Conservation (phyloP, 257 asterid species). For the Solanum appendiculatum region DNA sequence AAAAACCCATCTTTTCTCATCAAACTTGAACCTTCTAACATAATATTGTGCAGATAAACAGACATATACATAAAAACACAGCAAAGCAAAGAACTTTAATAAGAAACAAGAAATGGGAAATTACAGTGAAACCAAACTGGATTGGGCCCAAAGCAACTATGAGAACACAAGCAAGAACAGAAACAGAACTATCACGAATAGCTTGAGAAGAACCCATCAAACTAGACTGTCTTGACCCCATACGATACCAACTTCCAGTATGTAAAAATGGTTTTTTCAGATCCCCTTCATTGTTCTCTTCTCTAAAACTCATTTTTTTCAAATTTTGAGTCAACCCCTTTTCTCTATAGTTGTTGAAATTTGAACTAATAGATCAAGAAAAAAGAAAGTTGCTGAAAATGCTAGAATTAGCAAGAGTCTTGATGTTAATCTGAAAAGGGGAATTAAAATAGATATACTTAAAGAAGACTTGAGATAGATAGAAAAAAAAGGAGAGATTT, state of each 20-base stretch:
- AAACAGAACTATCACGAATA: constrained; percentile 69
- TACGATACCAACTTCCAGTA: constrained; percentile 90
- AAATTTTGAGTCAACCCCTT: not conserved
- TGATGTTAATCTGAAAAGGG: not conserved
- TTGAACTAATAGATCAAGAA: not conserved
- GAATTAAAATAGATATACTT: not conserved
- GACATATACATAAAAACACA: not conserved
- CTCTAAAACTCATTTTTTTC: constrained; percentile 71
- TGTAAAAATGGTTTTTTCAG: constrained; percentile 81
- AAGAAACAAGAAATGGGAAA: constrained; percentile 2
- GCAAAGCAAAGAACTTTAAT: not conserved
- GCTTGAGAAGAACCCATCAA: constrained; percentile 69
- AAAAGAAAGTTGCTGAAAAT: not conserved
- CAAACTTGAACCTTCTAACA: not conserved
- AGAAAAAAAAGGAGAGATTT: not conserved
- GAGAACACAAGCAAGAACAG: constrained; percentile 82
- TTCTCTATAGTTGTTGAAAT: not conserved
- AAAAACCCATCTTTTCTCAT: not conserved
- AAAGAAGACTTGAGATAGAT: not conserved
- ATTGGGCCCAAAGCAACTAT: constrained; percentile 90
- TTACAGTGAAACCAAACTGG: constrained; percentile 92
- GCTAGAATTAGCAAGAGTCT: not conserved
- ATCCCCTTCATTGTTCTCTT: constrained; percentile 46
- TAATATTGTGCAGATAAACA: not conserved
- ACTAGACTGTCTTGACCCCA: constrained; percentile 87